phyloP scores from a whole-genome alignment of 768 basidiomycete species.

The Boletus rubescentipes region DNA sequence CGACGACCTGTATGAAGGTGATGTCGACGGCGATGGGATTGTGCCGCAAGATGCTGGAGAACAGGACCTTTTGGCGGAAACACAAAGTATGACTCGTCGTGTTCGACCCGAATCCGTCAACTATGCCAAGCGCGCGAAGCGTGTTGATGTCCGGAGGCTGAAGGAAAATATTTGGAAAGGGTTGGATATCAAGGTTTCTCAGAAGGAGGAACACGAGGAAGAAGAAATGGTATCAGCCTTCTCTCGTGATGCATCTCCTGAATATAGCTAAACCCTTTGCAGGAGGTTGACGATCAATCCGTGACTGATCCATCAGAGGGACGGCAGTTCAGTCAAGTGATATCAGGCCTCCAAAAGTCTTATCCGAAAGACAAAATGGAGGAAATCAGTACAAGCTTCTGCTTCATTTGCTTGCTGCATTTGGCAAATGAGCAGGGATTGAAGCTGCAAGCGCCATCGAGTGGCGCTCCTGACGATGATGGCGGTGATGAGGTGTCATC shows the following conservation, averaged over 20 bases:
- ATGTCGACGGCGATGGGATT: slow-evolving; percentile 47
- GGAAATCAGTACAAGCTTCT: slow-evolving; percentile 98
- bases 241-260: background rate
- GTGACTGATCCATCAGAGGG: slow-evolving; percentile 66
- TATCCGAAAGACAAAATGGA: slow-evolving; percentile 95
- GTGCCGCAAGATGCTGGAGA: slow-evolving; percentile 64
- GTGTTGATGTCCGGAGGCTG: slow-evolving; percentile 93
- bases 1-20: slow-evolving; percentile 52
- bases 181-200: slow-evolving; percentile 69
- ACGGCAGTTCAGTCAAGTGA: slow-evolving; percentile 76
- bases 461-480: slow-evolving; percentile 37
- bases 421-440: slow-evolving; percentile 96
- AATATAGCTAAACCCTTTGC: background rate
- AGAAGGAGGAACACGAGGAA: slow-evolving; percentile 37
- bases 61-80: slow-evolving; percentile 84
- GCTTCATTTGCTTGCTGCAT: slow-evolving; percentile 97
- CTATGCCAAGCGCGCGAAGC: slow-evolving; percentile 92
- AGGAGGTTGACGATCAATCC: slow-evolving; percentile 55
- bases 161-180: slow-evolving; percentile 99
- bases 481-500: slow-evolving; percentile 32
- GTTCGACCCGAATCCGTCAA: slow-evolving; percentile 87
- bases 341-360: slow-evolving; percentile 72
- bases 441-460: slow-evolving; percentile 60
- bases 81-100: slow-evolving; percentile 72
- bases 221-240: slow-evolving; percentile 52